Percentiles rank a stretch among this genome's conserved stretches.
These are phyloP conservation scores for Globisporangium alternatum DNA, from an alignment of 352 stramenopile species.

Conservation along the genomic window DNA sequence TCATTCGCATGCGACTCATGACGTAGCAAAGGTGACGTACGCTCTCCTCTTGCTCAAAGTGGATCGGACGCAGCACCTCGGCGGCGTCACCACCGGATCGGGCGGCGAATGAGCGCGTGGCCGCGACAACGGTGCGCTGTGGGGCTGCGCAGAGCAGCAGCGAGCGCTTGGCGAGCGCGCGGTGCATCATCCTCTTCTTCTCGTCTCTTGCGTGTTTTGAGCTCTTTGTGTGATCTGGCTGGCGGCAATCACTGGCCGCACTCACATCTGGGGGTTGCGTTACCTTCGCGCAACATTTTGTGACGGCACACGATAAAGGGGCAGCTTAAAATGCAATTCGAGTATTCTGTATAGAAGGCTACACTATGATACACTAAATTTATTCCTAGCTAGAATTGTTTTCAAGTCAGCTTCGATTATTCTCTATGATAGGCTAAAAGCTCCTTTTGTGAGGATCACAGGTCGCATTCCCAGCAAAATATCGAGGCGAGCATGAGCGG, in stretches of 20 bases:
- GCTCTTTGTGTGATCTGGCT: slow-evolving; percentile 6
- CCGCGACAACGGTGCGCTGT: slow-evolving; percentile 12
- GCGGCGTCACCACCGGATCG: slow-evolving; percentile 12
- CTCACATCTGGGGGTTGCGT: background rate
- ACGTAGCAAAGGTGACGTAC: slow-evolving; percentile 26
- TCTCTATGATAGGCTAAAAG: background rate
- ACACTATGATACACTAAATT: background rate
- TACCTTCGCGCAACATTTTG: slow-evolving; percentile 16
- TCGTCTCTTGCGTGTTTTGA: background rate
- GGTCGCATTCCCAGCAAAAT: slow-evolving; percentile 4
- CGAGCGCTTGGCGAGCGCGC: slow-evolving; percentile 14
- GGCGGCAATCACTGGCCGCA: slow-evolving; percentile 17
- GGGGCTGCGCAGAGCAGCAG: slow-evolving; percentile 15
- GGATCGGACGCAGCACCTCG: slow-evolving; percentile 50
- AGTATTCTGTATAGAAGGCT: slow-evolving; percentile 1
- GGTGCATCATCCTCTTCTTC: slow-evolving; percentile 20
- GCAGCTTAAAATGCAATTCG: background rate
- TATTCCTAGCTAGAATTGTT: background rate
- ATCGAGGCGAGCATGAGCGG: background rate
- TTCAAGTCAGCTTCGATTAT: background rate
- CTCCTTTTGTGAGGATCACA: background rate
- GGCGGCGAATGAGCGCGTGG: slow-evolving; percentile 26
- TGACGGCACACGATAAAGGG: background rate
- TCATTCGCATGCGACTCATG: background rate
- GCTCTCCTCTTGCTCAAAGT: slow-evolving; percentile 66